phyloP scores from a whole-genome alignment of 768 basidiomycete species.

The Dioszegia aurantiaca region DNA sequence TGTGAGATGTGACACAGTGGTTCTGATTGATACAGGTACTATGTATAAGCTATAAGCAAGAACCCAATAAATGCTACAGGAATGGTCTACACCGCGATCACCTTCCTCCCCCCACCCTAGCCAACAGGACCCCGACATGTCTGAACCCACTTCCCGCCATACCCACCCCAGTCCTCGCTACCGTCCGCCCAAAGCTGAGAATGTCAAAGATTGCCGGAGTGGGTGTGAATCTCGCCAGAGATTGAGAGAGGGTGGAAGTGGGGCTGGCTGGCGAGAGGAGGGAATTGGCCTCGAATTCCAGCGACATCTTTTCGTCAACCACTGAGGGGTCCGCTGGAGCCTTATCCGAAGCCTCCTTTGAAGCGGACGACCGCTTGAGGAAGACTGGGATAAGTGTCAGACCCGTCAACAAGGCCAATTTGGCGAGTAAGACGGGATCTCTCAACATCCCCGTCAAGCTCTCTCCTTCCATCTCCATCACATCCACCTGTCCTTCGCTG shows the following conservation, averaged over 20 bases:
- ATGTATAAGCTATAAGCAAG: no score
- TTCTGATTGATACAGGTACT: no score
- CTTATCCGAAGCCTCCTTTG: conserved; percentile 3
- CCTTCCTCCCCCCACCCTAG: no score
- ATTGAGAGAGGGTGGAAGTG: conserved; percentile 24
- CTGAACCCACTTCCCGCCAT: no score
- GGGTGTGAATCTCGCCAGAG: conserved; percentile 39
- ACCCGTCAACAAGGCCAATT: conserved; percentile 76
- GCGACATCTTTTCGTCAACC: background rate
- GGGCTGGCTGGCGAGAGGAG: conserved; percentile 6
- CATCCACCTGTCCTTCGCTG: background rate
- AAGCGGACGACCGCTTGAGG: conserved; percentile 51
- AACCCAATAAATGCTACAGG: no score
- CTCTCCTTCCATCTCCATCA: conserved; percentile 53
- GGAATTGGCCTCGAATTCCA: background rate
- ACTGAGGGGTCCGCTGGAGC: background rate
- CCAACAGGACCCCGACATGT: no score
- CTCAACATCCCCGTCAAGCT: conserved; percentile 80
- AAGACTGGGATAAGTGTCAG: conserved; percentile 84
- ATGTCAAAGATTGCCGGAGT: conserved; percentile 42
- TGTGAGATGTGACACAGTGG: no score
- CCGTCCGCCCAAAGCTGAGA: conserved; percentile 36
- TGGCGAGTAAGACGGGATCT: conserved; percentile 76
- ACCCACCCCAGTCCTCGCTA: conserved; percentile 23
- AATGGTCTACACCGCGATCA: no score